phyloP scores from a whole-genome alignment of 345 rosid species.

The Camelina hispida region DNA sequence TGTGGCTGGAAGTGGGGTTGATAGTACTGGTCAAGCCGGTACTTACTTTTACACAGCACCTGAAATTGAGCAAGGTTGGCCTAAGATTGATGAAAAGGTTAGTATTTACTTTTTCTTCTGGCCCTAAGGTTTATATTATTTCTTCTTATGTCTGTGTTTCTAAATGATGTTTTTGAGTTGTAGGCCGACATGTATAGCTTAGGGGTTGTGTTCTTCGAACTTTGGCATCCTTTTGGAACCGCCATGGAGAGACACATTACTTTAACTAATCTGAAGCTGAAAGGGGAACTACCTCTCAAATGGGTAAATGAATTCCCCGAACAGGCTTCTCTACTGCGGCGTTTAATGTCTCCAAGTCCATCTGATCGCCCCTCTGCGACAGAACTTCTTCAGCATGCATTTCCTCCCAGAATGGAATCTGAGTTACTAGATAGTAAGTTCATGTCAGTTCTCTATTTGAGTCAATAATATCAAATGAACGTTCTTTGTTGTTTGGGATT shows the following conservation, averaged over 20 bases:
- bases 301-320: conserved; percentile 89
- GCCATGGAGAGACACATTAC: conserved; percentile 87
- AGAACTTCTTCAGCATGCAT: conserved; percentile 77
- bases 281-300: conserved; percentile 79
- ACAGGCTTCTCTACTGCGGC: conserved; percentile 76
- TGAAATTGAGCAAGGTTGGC: conserved; percentile 99
- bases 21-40: conserved; percentile 94
- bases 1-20: conserved; percentile 71
- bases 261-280: conserved; percentile 80
- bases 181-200: conserved; percentile 99
- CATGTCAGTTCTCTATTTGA: conserved; percentile 6
- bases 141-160: conserved; percentile 18
- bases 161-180: conserved; percentile 34
- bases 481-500: neutral
- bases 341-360: conserved; percentile 89
- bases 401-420: conserved; percentile 93
- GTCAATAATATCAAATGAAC: conserved; percentile 14
- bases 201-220: conserved; percentile 93
- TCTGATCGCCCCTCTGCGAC: conserved; percentile 97
- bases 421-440: conserved; percentile 87
- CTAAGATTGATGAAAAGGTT: conserved; percentile 98
- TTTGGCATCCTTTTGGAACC: conserved; percentile 95
- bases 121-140: conserved; percentile 3
- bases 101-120: conserved; percentile 26
- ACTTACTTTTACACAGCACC: conserved; percentile 98